phyloP scores from a whole-genome alignment of 108 stramenopile genomes.

The Aurantiochytrium sp. region DNA sequence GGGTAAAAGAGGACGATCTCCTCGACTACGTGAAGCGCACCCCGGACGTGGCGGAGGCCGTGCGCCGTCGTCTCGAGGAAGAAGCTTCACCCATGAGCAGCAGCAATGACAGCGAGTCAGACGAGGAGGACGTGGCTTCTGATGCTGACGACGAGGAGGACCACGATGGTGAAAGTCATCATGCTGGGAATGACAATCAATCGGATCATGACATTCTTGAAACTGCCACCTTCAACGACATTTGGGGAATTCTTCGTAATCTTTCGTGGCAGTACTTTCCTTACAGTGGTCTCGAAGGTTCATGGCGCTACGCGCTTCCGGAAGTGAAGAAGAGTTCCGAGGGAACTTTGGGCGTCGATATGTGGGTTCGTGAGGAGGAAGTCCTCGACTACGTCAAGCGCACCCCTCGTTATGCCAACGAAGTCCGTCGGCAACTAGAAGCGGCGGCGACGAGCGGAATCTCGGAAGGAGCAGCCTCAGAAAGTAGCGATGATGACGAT shows the following conservation, averaged over 20 bases:
- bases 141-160: neutral
- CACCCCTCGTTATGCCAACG: neutral
- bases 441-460: neutral
- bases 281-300: neutral
- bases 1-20: neutral
- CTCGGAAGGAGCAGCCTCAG: too few species aligned
- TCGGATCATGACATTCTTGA: neutral
- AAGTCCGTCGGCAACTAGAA: neutral
- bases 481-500: too few species aligned
- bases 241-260: neutral
- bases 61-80: neutral
- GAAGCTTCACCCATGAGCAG: neutral
- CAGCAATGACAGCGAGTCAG: neutral
- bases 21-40: neutral
- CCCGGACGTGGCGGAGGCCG: neutral
- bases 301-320: neutral
- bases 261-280: neutral
- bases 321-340: neutral
- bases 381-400: neutral
- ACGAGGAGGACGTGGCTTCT: neutral
- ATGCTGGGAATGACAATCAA: too few species aligned
- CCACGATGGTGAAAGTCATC: neutral
- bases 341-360: neutral
- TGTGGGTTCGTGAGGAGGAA: neutral
- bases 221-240: neutral